These are phyloP conservation scores for Mortierella claussenii DNA, from an alignment of 192 early-diverging fungal genomes.

Conservation along the genomic window DNA sequence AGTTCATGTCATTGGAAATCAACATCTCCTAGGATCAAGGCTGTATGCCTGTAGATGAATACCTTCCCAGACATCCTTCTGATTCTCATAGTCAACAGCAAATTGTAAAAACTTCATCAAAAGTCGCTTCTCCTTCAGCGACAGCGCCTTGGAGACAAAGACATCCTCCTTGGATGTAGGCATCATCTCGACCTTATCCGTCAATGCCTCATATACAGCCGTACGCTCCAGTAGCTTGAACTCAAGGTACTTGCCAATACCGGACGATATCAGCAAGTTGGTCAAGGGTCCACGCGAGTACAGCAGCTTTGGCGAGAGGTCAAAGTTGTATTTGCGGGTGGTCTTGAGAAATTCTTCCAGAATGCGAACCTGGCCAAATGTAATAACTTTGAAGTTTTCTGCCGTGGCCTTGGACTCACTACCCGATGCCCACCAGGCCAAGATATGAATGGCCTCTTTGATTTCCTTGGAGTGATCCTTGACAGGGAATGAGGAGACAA, in stretches of 20 bases:
- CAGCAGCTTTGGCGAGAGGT: slow-evolving; percentile 77
- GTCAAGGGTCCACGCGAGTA: slow-evolving; percentile 76
- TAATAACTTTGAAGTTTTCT: slow-evolving; percentile 10
- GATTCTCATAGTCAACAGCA: slow-evolving; percentile 62
- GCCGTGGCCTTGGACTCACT: slow-evolving; percentile 2
- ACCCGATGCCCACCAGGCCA: slow-evolving; percentile 31
- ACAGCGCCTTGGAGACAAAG: slow-evolving; percentile 80
- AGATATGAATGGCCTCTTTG: slow-evolving; percentile 37
- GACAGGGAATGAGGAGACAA: slow-evolving; percentile 6
- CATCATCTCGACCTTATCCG: slow-evolving; percentile 63
- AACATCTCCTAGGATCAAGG: background rate
- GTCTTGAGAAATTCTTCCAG: slow-evolving; percentile 55
- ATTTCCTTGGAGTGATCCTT: slow-evolving; percentile 21
- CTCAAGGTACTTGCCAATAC: slow-evolving; percentile 88
- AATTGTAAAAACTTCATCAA: slow-evolving; percentile 90
- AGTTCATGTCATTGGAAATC: too few species aligned
- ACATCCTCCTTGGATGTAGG: slow-evolving; percentile 94
- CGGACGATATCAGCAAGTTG: slow-evolving; percentile 78
- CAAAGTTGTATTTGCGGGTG: slow-evolving; percentile 72
- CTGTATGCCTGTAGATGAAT: slow-evolving; percentile 14
- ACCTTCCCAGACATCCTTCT: slow-evolving; percentile 49
- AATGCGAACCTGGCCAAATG: slow-evolving; percentile 28
- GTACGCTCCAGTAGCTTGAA: slow-evolving; percentile 85
- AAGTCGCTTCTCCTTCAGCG: slow-evolving; percentile 86
- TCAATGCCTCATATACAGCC: slow-evolving; percentile 58